Base-by-base conservation (phyloP, 2,329 filamentous ascomycete species). In the Spiromastix sp. region DNA sequence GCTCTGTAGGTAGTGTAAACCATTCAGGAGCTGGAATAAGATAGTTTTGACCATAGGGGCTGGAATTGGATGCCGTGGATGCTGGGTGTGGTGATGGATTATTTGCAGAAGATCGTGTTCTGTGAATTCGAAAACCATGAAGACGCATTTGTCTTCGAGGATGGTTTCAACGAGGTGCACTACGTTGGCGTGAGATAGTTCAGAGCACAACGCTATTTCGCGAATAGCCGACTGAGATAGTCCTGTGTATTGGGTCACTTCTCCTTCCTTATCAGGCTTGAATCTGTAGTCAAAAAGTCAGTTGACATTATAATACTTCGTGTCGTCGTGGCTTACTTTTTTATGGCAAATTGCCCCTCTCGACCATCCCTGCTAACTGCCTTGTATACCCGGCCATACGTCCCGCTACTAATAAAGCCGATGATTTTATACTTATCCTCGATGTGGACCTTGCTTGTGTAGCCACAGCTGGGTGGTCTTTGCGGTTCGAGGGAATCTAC, bases 71-170 rank as follows among this genome's bases (percentile, higher is more conserved):
- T 91, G 84, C 17, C 87, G 74, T 18, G 85, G 79, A 39, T 87
- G 81, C 56, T 94, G 81, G 2, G 84, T 93, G 60, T 98, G 91
- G 56, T 96, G 87, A 56, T 98, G 91, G 48, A 98, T 95, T 56
- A 98, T 96, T 59, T 98, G 91, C 4, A 98, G 70, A 24, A 98
- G 66, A 59, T 98, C 91, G 59, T 98, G 91, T 61, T 98, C 91
- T 47, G 91, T 91, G 58, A 94, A 98, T 59, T 96, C 91, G 49
- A 98, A 96, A 2, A 98, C 87, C 82, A 98, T 98, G 63, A 87
- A 98, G 57, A 98, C 96, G 64, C 87, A 95, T 66, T 96, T 96
- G 60, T 94, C 87, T 63, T 98, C 89, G 3, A 98, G 71, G 50
- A 98, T 94, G 51, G 94, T 96, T 61, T 98, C 91, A 42, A 89